phyloP scores from a whole-genome alignment of 768 basidiomycete species.

The Scleroderma citrinum region DNA sequence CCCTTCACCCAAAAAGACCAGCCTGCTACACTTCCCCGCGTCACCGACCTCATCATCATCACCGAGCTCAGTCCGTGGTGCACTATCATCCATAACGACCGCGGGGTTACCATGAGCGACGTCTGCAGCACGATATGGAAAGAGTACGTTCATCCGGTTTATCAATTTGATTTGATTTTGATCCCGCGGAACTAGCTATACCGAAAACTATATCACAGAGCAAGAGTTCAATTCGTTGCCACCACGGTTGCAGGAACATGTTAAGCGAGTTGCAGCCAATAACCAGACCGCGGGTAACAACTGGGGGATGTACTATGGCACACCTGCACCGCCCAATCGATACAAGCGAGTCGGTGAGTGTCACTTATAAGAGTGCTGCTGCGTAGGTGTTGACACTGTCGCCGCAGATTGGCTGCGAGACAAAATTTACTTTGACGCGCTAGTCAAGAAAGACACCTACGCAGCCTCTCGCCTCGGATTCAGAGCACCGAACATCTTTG shows the following conservation, averaged over 20 bases:
- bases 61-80: conserved; percentile 71
- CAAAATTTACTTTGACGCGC: conserved; percentile 59
- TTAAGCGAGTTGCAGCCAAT: conserved; percentile 54
- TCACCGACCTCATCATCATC: conserved; percentile 53
- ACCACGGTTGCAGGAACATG: conserved; percentile 61
- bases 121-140: conserved; percentile 68
- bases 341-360: conserved; percentile 60
- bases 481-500: conserved; percentile 72
- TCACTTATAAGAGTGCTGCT: neutral
- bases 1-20: conserved; percentile 50
- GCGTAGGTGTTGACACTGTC: neutral
- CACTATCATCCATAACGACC: conserved; percentile 63
- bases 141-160: conserved; percentile 49
- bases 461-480: conserved; percentile 59
- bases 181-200: conserved; percentile 44
- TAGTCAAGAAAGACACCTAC: conserved; percentile 58
- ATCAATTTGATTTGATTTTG: conserved; percentile 6
- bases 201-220: conserved; percentile 61
- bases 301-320: conserved; percentile 44
- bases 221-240: conserved; percentile 56
- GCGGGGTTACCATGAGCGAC: conserved; percentile 72
- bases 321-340: conserved; percentile 39
- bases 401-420: conserved; percentile 72
- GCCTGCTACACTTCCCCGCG: conserved; percentile 65
- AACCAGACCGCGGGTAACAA: conserved; percentile 25